A percentile compares a stretch with the other conserved stretches of the same genome.
Evolutionary conservation across 768 basidiomycete species (phyloP).

Genomic region (Solioccasus polychromus): DNA sequence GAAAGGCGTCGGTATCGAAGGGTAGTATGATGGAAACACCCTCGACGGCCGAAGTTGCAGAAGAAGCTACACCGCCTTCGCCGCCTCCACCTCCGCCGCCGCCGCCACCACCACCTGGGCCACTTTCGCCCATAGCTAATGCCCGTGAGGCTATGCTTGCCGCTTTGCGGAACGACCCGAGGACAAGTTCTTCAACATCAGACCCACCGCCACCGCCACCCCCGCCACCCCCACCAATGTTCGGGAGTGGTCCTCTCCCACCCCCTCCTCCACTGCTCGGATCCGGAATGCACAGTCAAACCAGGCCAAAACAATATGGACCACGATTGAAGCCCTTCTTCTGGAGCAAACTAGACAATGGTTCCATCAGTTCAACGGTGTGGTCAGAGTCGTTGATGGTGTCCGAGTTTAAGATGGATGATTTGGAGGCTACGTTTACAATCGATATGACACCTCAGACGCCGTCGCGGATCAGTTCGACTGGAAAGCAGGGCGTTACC

Average conservation of each 20-base stretch:
- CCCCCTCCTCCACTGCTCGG: slow-evolving; percentile 27
- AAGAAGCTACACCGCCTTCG: slow-evolving; percentile 3
- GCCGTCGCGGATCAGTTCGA: slow-evolving; percentile 40
- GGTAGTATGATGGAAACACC: slow-evolving; percentile 6
- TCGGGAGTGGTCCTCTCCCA: slow-evolving; percentile 12
- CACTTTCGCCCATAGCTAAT: no score
- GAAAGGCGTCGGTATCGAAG: slow-evolving; percentile 7
- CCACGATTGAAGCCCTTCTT: slow-evolving; percentile 84
- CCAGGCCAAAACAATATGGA: slow-evolving; percentile 34
- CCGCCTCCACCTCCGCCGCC: slow-evolving; percentile 18
- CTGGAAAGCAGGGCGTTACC: slow-evolving; percentile 58
- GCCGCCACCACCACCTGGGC: slow-evolving; percentile 42
- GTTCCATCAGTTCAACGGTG: slow-evolving; percentile 49
- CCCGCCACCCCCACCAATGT: slow-evolving; percentile 39
- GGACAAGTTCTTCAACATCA: no score
- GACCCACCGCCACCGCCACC: slow-evolving; percentile 5
- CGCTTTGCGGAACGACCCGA: no score
- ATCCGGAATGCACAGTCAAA: slow-evolving; percentile 32
- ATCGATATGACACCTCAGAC: slow-evolving; percentile 47
- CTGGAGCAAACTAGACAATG: slow-evolving; percentile 75
- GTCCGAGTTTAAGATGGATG: slow-evolving; percentile 55
- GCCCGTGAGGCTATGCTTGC: no score
- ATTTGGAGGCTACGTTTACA: slow-evolving; percentile 72
- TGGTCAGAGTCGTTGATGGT: slow-evolving; percentile 60
- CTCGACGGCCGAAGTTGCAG: slow-evolving; percentile 9